Base-by-base conservation (phyloP, 306 rosid genomes). In the Prunus salicina region DNA sequence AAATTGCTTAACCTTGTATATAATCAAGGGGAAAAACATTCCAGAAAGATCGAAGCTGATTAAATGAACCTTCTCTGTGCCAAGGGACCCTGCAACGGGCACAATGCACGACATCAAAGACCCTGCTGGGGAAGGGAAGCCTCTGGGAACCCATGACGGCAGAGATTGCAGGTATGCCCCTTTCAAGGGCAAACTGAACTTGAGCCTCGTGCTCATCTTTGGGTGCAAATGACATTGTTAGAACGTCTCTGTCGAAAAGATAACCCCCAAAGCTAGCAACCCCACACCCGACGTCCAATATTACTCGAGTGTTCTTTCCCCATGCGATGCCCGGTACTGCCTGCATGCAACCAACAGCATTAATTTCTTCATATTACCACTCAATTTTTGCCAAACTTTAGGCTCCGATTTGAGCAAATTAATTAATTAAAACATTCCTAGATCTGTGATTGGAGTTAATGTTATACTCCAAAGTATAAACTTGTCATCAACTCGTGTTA, bases 181-280 rank as follows among this genome's bases (percentile, higher is more conserved):
- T 85, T 83, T 94, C 98, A 38, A 92, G 94, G 28, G 95, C 97
- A 69, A 95, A 95, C 45, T 95, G 98, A 62, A 95, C 97, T 79
- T 90, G 97, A 46, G 97, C 98, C 78, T 92, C 96, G 46, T 95
- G 97, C 76, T 95, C 96, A n/a, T 95, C 97, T 83, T 95, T 95
- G 12, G 98, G 98, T 18, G 97, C 98, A 72, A 90, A 89, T 38
- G 98, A 95, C 95, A 92, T 92, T 20, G 98, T 71, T 32, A 92
- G 78, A 52, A 90, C 97, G 65, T 95, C 93, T 79, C 94, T 86
- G 2, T 95, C 97, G 22, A 92, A 95, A 51, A 92, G 80, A 78
- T n/a, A 92, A 19, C 98, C 98, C 12, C 97, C 96, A 73, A 92
- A 90, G 79, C 98, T 94, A 1, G 97, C 97, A 53, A 94, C 98